Conservation (phyloP, 352 stramenopile species). For the Phytophthora tubulina region DNA sequence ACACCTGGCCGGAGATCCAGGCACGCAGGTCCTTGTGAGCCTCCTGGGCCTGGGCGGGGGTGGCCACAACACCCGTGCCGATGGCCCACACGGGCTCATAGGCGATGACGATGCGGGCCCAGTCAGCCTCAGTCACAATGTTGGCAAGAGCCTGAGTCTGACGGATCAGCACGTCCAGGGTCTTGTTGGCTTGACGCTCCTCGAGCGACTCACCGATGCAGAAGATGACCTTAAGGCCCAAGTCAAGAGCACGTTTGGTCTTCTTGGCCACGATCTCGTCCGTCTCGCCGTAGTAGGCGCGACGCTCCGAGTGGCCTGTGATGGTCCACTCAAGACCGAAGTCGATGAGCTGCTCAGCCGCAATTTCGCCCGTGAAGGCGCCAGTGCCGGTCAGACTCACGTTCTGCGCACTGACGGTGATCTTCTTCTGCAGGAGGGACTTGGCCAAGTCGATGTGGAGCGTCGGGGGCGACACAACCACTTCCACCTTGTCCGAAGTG, state of each 20-base stretch:
- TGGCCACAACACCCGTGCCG: constrained; percentile 94
- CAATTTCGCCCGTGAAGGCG: constrained; percentile 94
- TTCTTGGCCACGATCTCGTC: constrained; percentile 93
- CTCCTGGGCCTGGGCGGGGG: constrained; percentile 93
- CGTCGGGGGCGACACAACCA: constrained; percentile 76
- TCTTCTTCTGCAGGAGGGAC: constrained; percentile 64
- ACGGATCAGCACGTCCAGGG: constrained; percentile 89
- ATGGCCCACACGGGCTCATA: constrained; percentile 97
- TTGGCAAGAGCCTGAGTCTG: constrained; percentile 93
- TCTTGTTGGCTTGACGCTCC: constrained; percentile 86
- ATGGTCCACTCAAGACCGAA: constrained; percentile 72
- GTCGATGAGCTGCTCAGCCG: constrained; percentile 89
- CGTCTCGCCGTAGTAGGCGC: constrained; percentile 86
- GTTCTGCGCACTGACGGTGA: constrained; percentile 85
- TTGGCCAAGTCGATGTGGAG: constrained; percentile 69
- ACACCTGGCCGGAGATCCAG: constrained; percentile 73
- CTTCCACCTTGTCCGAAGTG: constrained; percentile 71
- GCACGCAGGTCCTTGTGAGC: constrained; percentile 81
- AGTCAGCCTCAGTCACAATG: constrained; percentile 81
- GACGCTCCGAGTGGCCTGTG: constrained; percentile 90
- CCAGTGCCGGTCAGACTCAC: constrained; percentile 87
- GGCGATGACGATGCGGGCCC: constrained; percentile 90
- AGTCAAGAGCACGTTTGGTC: constrained; percentile 83
- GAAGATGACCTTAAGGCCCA: constrained; percentile 93
- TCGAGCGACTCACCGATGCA: constrained; percentile 96